phyloP scores from a whole-genome alignment of 2,329 filamentous ascomycete species.

The Aspergillus costaricaensis region DNA sequence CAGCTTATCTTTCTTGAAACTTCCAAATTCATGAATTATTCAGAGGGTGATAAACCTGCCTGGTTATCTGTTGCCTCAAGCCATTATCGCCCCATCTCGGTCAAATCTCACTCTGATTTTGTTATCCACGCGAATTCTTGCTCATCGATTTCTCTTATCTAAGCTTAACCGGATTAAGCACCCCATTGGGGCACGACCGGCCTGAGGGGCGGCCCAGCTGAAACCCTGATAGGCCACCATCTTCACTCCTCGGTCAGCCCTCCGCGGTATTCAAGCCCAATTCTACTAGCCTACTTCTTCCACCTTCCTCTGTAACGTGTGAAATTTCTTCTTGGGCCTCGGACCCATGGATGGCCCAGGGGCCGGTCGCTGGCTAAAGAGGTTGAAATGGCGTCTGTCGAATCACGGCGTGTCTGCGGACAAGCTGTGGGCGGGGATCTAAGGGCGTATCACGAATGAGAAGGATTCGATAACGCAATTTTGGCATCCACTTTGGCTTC shows the following conservation, averaged over 20 bases:
- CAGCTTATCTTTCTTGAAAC: too few species aligned
- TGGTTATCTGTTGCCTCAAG: background rate
- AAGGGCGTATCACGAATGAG: background rate
- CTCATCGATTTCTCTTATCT: constrained; percentile 1
- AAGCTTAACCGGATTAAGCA: constrained; percentile 3
- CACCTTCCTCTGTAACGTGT: background rate
- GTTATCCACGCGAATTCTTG: background rate
- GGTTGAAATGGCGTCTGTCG: background rate
- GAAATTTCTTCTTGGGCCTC: background rate
- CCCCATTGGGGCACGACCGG: background rate
- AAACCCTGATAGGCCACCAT: background rate
- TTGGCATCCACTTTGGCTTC: background rate
- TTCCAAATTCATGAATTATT: too few species aligned
- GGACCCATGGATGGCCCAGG: background rate
- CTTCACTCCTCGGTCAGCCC: background rate
- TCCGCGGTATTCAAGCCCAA: background rate
- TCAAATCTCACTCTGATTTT: background rate
- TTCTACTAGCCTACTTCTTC: background rate
- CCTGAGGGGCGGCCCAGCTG: background rate
- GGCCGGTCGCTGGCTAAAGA: background rate
- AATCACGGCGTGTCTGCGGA: background rate
- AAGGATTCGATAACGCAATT: background rate
- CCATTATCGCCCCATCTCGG: background rate
- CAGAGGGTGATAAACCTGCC: too few species aligned
- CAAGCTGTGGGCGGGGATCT: background rate